Conservation (phyloP, 2,329 filamentous ascomycete genomes). For the Cladosporium sp. region DNA sequence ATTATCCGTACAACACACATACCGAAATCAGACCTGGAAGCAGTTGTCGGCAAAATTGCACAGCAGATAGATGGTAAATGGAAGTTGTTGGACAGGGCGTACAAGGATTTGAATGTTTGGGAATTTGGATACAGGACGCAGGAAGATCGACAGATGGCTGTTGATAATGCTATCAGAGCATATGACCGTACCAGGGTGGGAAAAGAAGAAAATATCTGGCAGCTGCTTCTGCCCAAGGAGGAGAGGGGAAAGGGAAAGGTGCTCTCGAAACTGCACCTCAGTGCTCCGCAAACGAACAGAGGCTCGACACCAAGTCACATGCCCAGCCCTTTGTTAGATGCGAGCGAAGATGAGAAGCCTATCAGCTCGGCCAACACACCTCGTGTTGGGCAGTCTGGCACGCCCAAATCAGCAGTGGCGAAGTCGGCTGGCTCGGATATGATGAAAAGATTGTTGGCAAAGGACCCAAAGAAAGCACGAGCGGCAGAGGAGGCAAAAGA, state of each 20-base stretch:
- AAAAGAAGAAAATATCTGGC: slow-evolving; percentile 63
- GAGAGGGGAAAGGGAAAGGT: slow-evolving; percentile 63
- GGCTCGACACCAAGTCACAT: slow-evolving; percentile 30
- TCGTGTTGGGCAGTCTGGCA: slow-evolving; percentile 27
- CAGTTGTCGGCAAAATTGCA: slow-evolving; percentile 53
- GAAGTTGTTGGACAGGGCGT: slow-evolving; percentile 58
- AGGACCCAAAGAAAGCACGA: slow-evolving; percentile 47
- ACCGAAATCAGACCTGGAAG: slow-evolving; percentile 49
- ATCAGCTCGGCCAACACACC: slow-evolving; percentile 29
- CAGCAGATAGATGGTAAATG: slow-evolving; percentile 53
- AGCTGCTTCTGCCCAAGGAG: slow-evolving; percentile 59
- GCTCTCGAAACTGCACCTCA: slow-evolving; percentile 59
- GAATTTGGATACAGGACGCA: slow-evolving; percentile 58
- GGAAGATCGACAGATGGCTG: slow-evolving; percentile 59
- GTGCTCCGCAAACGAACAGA: slow-evolving; percentile 27
- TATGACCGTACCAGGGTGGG: slow-evolving; percentile 63
- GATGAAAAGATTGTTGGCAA: slow-evolving; percentile 47
- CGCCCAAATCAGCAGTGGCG: slow-evolving; percentile 28
- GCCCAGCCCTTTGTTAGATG: slow-evolving; percentile 33
- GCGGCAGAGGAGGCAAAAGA: slow-evolving; percentile 45
- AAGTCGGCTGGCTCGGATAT: slow-evolving; percentile 29
- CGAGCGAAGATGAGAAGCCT: slow-evolving; percentile 14
- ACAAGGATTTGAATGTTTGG: slow-evolving; percentile 63
- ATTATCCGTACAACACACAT: slow-evolving; percentile 50
- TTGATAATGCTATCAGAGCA: slow-evolving; percentile 62